Base-by-base conservation (phyloP, 1,139 yeast species). In the Protomyces pachydermus region DNA sequence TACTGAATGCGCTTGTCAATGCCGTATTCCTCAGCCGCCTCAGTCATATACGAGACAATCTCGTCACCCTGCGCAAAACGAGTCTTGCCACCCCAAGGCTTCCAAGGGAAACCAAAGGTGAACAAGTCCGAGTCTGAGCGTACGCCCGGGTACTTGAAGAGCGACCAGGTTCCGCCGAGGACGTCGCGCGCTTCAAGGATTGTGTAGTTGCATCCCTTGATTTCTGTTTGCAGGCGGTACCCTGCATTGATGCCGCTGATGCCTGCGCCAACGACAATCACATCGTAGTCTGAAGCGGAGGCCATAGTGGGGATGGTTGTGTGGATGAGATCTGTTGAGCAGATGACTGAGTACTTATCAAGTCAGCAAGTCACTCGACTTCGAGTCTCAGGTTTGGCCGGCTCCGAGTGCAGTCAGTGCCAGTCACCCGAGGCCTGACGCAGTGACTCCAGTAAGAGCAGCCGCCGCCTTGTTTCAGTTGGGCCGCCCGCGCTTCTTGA, bases 161-260 rank as follows among this genome's bases (percentile, higher is more conserved):
- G 74, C 68, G 81, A 72, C 83, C 81, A 79, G 68, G 79, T 79
- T 68, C 79, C 81, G 68, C 81, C 81, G 60, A 79, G 71, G 28
- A 71, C 69, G 25, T 66, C 61, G 67, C 78, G 76, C 42, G 74
- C 72, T 55, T 79, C 81, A 9, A 79, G 73, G 65, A 79, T 75
- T 57, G 79, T 69, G 38, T 57, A 57, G 25, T 45, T 38, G 53
- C 61, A 57, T 1, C 75, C 70, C 53, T 77, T 70, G 14, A 81
- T 81, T 72, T 76, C 74, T 6, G 73, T 71, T 68, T 77, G 77
- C 68, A 79, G 72, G 56, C 81, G 71, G 0, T 81, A 79, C 39
- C 81, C 81, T 39, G 74, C 68, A 20, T 77, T 76, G 53, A 79
- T 69, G 8, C 81, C 81, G 61, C 78, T 77, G 68, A 79, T 81